Base-by-base conservation (phyloP, 2,329 filamentous ascomycete genomes). In the Rugonectria rugulosa region DNA sequence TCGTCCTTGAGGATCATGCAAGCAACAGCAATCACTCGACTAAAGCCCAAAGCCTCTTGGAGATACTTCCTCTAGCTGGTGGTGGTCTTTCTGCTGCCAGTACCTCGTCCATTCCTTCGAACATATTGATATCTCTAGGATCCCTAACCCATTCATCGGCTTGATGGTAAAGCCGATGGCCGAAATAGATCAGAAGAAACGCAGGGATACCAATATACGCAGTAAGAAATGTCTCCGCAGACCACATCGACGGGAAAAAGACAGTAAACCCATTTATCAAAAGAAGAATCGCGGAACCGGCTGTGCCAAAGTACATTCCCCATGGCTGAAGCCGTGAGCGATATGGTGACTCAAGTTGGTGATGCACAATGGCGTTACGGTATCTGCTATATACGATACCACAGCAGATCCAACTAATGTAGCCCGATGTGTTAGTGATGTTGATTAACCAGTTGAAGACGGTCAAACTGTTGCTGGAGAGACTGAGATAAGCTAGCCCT, bases 371-470 rank as follows among this genome's bases (percentile, higher is more conserved):
- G 5, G 52, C 52, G 32, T 57, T 53, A 10, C 41, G 53, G 46
- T 63, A 66, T 6, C 57, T 53, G n/a, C 53, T 11, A 23, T 61
- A 60, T 12, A 61, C 44, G 3, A 40, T 26, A 4, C 50, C 52
- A 24, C 55, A 60, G 31, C 45, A 47, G 56, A 85, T 79, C 84
- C 84, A 87, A 24, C 81, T 83, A 64, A 87, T 81, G 66, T 81
- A 82, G 3, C 82, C 83, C 0, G 80, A 81, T 51, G 85, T 83
- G 55, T 82, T 90, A 14, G 85, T 87, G 49, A 91, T 81, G 68
- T 88, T 89, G 65, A 86, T 80, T 69, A 91, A 89, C 86, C 88
- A 91, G 52, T 79, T 81, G 70, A 91, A 91, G 5, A 90, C 88
- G 5, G 78, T 77, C 38, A 83, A 80, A 14, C 87, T 86, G 24